These are phyloP conservation scores for Pleoardoris graminearum DNA, from an alignment of 2,329 filamentous ascomycete genomes.

Conservation along the genomic window DNA sequence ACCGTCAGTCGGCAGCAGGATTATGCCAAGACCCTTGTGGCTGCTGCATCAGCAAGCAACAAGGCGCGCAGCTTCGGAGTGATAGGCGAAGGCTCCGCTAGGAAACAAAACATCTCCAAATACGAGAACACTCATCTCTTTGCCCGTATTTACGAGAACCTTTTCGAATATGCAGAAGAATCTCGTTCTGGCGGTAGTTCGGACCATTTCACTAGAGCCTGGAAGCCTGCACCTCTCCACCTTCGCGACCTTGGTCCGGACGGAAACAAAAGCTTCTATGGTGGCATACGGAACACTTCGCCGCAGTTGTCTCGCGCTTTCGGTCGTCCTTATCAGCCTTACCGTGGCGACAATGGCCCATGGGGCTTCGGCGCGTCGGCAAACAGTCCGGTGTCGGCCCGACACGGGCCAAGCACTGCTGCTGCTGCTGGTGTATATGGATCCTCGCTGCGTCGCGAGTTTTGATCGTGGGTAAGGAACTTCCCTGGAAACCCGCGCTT, in stretches of 20 bases:
- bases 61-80: conserved; percentile 16
- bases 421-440: background rate
- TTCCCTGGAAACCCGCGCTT: too few relatives aligned
- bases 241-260: conserved; percentile 42
- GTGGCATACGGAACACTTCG: background rate
- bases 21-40: conserved; percentile 28
- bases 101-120: conserved; percentile 1
- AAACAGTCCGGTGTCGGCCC: background rate
- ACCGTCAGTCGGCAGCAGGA: conserved; percentile 32
- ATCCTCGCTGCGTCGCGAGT: background rate
- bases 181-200: conserved; percentile 21
- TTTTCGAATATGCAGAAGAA: conserved; percentile 47
- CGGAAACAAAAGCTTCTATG: conserved; percentile 48
- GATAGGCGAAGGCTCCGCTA: conserved; percentile 15
- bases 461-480: background rate
- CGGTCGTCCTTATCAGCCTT: background rate
- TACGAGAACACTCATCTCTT: conserved; percentile 43
- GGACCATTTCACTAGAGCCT: conserved; percentile 47
- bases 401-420: background rate
- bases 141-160: conserved; percentile 49
- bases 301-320: background rate
- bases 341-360: background rate
- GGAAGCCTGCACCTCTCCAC: conserved; percentile 44
- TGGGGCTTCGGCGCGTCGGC: background rate
- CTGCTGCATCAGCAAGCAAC: conserved; percentile 18